A percentile compares a stretch with the other conserved stretches of the same genome.
Evolutionary conservation across 306 rosid genomes (phyloP).

Genomic region (Quillaja saponaria): DNA sequence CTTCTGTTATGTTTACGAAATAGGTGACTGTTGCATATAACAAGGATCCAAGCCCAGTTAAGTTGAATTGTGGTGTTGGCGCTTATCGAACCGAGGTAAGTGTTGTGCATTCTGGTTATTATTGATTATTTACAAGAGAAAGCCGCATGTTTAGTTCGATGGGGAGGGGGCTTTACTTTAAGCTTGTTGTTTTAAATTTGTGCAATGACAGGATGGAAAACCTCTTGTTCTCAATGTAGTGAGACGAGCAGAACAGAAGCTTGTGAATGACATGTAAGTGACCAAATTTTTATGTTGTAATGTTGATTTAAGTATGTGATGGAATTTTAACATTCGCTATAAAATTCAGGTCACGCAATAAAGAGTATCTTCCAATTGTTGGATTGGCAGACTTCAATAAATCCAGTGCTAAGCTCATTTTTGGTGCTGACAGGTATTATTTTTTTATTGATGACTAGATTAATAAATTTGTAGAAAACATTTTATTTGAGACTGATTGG

Average conservation of each 20-base stretch:
- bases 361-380: slow-evolving; percentile 88
- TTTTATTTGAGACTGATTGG: background rate
- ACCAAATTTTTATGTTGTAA: slow-evolving; percentile 10
- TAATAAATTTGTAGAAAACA: background rate
- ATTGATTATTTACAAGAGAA: background rate
- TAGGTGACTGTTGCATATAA: slow-evolving; percentile 92
- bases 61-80: slow-evolving; percentile 95
- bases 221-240: slow-evolving; percentile 95
- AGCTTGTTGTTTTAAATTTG: background rate
- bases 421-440: slow-evolving; percentile 83
- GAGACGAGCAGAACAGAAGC: slow-evolving; percentile 71
- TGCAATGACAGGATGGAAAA: slow-evolving; percentile 78
- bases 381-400: slow-evolving; percentile 89
- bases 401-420: slow-evolving; percentile 89
- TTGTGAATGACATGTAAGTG: slow-evolving; percentile 69
- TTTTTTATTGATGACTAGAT: background rate
- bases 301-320: background rate
- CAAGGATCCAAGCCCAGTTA: slow-evolving; percentile 86
- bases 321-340: too few species aligned
- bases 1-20: slow-evolving; percentile 1
- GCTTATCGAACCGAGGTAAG: slow-evolving; percentile 98
- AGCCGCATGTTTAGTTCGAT: too few species aligned
- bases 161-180: background rate
- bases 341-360: slow-evolving; percentile 63
- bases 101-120: background rate